These are phyloP conservation scores for Taphrina flavorubra DNA, from an alignment of 1,139 yeast genomes.

Conservation along the genomic window DNA sequence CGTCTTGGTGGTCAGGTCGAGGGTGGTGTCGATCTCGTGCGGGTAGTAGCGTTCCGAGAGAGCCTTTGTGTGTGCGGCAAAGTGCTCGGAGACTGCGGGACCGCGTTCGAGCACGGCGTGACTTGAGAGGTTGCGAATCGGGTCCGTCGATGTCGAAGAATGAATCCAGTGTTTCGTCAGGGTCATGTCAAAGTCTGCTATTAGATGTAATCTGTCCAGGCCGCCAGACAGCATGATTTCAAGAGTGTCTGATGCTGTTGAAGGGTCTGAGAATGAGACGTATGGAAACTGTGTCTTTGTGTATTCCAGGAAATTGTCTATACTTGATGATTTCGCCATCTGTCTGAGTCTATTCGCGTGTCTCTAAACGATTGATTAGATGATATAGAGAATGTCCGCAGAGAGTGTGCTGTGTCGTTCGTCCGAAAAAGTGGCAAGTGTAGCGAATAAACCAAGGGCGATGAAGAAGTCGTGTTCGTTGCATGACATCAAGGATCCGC, in stretches of 20 bases:
- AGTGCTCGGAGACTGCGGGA: constrained; percentile 18
- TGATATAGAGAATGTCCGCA: too few relatives aligned
- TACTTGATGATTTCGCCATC: neutral
- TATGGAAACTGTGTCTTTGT: constrained; percentile 10
- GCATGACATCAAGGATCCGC: constrained; percentile 5
- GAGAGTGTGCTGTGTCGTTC: neutral
- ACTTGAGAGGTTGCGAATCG: constrained; percentile 28
- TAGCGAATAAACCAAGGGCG: neutral
- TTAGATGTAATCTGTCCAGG: constrained; percentile 16
- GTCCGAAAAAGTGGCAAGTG: too few relatives aligned
- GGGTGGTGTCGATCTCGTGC: constrained; percentile 19
- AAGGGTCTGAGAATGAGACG: constrained; percentile 1
- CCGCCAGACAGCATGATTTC: neutral
- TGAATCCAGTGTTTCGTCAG: constrained; percentile 39
- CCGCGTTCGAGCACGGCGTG: constrained; percentile 40
- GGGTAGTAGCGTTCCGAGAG: constrained; percentile 35
- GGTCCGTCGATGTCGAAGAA: neutral
- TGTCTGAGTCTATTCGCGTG: too few relatives aligned
- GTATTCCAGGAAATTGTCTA: constrained; percentile 1
- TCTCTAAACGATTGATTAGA: too few relatives aligned
- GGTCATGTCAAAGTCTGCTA: constrained; percentile 40
- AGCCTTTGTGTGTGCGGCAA: constrained; percentile 23
- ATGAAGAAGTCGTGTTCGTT: neutral
- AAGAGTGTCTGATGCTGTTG: neutral
- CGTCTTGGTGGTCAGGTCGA: constrained; percentile 23